Percentiles rank a stretch among this genome's conserved stretches.
Conservation (phyloP, 352 stramenopile species). For the Pythium diclinum region DNA sequence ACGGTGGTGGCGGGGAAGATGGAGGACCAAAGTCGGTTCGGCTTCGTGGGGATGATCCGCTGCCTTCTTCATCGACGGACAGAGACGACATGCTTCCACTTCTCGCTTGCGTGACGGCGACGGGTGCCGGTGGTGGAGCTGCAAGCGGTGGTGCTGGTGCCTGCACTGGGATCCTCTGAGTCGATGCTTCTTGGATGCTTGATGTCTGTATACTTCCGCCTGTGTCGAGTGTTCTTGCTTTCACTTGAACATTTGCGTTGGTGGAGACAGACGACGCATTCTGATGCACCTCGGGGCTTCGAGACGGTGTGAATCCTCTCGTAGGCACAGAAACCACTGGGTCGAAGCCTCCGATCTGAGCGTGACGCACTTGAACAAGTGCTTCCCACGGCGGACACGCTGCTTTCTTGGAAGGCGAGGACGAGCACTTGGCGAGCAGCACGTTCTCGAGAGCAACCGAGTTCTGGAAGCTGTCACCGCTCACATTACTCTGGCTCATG, state of each 20-base stretch:
- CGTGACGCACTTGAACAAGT: slow-evolving; percentile 71
- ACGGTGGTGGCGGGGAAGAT: slow-evolving; percentile 26
- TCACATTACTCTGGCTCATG: slow-evolving; percentile 51
- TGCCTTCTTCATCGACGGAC: background rate
- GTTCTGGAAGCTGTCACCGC: slow-evolving; percentile 48
- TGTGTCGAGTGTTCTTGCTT: background rate
- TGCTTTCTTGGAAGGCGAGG: slow-evolving; percentile 66
- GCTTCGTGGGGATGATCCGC: slow-evolving; percentile 6
- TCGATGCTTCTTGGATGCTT: background rate
- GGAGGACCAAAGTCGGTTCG: slow-evolving; percentile 24
- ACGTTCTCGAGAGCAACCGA: slow-evolving; percentile 65
- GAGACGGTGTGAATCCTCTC: background rate
- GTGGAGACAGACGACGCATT: background rate
- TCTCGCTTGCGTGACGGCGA: background rate
- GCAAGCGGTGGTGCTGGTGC: background rate
- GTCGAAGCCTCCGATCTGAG: slow-evolving; percentile 28
- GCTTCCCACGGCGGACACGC: slow-evolving; percentile 70
- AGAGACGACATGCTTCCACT: slow-evolving; percentile 2
- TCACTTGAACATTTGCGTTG: background rate
- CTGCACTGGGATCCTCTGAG: background rate
- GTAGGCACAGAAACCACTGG: background rate
- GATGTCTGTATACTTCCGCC: background rate
- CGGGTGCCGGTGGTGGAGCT: background rate
- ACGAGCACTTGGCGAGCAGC: slow-evolving; percentile 65
- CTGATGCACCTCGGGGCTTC: slow-evolving; percentile 3